Evolutionary conservation across 768 basidiomycete species (phyloP).

Genomic region (Boletus rubropictus): DNA sequence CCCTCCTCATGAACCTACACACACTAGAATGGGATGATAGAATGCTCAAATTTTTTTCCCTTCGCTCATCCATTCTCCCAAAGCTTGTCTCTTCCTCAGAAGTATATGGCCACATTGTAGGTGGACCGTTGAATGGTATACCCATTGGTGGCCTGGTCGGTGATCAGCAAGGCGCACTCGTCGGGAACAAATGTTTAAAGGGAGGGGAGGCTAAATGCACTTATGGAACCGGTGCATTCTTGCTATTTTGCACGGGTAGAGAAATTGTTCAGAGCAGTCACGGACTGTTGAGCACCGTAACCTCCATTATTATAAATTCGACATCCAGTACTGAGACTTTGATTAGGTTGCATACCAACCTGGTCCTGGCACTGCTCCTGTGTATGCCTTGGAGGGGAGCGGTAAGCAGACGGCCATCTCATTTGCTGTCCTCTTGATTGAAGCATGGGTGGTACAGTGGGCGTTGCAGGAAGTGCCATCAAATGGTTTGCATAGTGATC

Average conservation of each 20-base stretch:
- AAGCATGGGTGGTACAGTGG: conserved; percentile 44
- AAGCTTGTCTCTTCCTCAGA: conserved; percentile 87
- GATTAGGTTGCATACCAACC: conserved; percentile 83
- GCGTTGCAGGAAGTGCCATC: conserved; percentile 91
- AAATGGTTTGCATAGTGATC: conserved; percentile 56
- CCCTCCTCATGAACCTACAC: conserved; percentile 79
- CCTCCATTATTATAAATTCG: conserved; percentile 9
- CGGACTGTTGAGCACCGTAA: conserved; percentile 83
- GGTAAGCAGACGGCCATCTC: conserved; percentile 47
- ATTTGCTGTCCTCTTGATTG: background rate
- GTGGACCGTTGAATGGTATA: conserved; percentile 64
- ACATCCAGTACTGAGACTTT: conserved; percentile 1
- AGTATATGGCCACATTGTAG: conserved; percentile 75
- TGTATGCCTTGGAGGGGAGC: conserved; percentile 92
- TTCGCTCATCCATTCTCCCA: conserved; percentile 75
- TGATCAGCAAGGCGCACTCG: conserved; percentile 96
- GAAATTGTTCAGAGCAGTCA: conserved; percentile 82
- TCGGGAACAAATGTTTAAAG: conserved; percentile 93
- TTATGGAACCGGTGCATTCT: conserved; percentile 95
- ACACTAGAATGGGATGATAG: conserved; percentile 79
- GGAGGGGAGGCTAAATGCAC: conserved; percentile 96
- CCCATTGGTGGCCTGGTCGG: conserved; percentile 91
- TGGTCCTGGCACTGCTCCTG: conserved; percentile 67
- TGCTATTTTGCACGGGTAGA: conserved; percentile 89
- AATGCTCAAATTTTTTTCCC: conserved; percentile 81